Evolutionary conservation across 2,329 filamentous ascomycete species (phyloP), one percentile per base, ranked within the genome.

Genomic region (Neofusicoccum sp.): DNA sequence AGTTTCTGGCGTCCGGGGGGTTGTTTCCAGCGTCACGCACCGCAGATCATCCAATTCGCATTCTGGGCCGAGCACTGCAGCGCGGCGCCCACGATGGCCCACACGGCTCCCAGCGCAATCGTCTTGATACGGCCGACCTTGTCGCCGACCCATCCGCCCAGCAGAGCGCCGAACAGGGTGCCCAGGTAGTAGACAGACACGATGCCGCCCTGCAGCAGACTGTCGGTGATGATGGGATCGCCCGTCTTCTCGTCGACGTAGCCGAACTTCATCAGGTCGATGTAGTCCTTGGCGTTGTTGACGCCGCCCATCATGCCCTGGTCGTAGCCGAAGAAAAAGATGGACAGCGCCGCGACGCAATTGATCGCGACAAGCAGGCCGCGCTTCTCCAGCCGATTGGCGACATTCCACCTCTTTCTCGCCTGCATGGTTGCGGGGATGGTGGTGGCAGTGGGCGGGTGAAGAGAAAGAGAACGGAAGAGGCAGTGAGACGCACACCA

Each of bases 31-130:
- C 12, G 14, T 1, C 3, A 69, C 82, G 69, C 73, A 84, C 81
- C 80, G 67, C 83, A 86, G 63, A 89, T 86, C 87, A 90, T 90
- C 87, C 87, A 89, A 30, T 81, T 76, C 44, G 83, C 77, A 65
- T 88, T 89, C 74, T 84, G 81, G 0, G 88, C 86, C 0, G 85
- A 85, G 63, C 82, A 84, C 71, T 91, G 88, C 63, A 91, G 71
- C 14, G 77, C 74, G 0, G 87, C 88, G 1, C 87, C 87, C 5
- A 72, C 48, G 8, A 68, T 63, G 1, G 62, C 68, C 14, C 69
- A 64, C n/a, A 62, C 64, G 6, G 67, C 64, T n/a, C 69, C 70
- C 11, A 69, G 8, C 9, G 67, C 69, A 38, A 72, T 66, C 2
- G 68, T 67, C 58, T 68, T 71, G 61, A 70, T 71, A 7, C 69